Evolutionary conservation across 2,329 filamentous ascomycete genomes (phyloP), one percentile per base, ranked within the genome.

Genomic region (Paraconiothyrium sp.): DNA sequence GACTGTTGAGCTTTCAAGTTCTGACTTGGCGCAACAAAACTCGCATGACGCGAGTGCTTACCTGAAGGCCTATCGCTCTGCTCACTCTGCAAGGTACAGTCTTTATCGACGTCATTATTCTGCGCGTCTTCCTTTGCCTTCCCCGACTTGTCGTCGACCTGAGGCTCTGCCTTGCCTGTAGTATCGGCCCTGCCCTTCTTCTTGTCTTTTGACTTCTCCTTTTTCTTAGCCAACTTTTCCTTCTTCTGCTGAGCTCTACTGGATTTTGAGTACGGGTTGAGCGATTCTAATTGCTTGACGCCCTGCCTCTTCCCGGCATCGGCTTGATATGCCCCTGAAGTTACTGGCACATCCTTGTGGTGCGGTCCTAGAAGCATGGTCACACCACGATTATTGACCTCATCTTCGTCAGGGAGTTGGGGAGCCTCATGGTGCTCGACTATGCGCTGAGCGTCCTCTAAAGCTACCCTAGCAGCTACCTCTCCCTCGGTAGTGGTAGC

Each of bases 221-320:
- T 80, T 60, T 78, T 78, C 66, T 76, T 79, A 27, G 73, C 71
- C 22, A 75, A 67, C 56, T 66, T 76, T 52, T 78, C 74, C 50
- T 73, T 75, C 58, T 74, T 75, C 24, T 67, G 67, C 43, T 74
- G 72, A 16, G 68, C 57, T 55, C 75, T 76, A 27, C 61, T 69
- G 1, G 65, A 56, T 47, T 71, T 75, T 2, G 71, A 72, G 20
- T 73, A 77, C 1, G 72, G 71, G 37, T 67, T 65, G 9, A 77
- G 65, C 4, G 74, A 76, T 46, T 75, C 66, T 1, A 74, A 71
- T 46, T 73, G 70, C 39, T 72, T 69, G 20, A 67, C 63, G 13
- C 72, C 70, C 24, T 48, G 41, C 48, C 73, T 75, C 60, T 71
- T 73, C 4, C 24, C 50, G 3, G 57, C 22, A 2, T 65, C 65